Evolutionary conservation across 495 filamentous ascomycete species (phyloP).

Genomic region (Cryomyces minteri): DNA sequence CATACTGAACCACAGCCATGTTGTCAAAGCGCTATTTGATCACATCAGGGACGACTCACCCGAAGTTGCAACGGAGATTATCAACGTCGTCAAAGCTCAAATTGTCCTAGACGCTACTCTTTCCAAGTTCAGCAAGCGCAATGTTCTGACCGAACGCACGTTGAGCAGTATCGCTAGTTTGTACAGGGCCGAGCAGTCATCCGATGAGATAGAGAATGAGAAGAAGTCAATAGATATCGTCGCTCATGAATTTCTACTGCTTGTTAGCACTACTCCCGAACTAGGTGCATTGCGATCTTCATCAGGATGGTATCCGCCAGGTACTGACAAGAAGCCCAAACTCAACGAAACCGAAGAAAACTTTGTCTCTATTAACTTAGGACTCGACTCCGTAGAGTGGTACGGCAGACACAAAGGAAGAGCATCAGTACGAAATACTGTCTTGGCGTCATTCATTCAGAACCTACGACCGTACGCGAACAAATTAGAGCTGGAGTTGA

Average conservation of each 20-base stretch:
- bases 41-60: constrained; percentile 55
- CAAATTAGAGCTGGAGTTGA: constrained; percentile 59
- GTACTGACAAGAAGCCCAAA: constrained; percentile 23
- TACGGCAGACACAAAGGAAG: constrained; percentile 43
- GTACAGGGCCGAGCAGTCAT: constrained; percentile 29
- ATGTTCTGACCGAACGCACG: constrained; percentile 49
- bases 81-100: constrained; percentile 42
- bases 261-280: constrained; percentile 50
- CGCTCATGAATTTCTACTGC: constrained; percentile 52
- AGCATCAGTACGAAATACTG: constrained; percentile 56
- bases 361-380: constrained; percentile 38
- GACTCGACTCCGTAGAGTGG: constrained; percentile 47
- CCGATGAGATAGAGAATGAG: constrained; percentile 18
- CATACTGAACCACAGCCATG: constrained; percentile 52
- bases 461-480: constrained; percentile 71
- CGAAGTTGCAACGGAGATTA: constrained; percentile 45
- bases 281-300: constrained; percentile 51
- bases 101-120: constrained; percentile 52
- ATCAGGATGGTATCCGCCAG: constrained; percentile 56
- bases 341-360: constrained; percentile 6
- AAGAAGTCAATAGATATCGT: constrained; percentile 31
- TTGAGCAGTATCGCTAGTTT: constrained; percentile 53
- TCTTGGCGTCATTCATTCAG: constrained; percentile 55
- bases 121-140: constrained; percentile 49
- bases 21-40: constrained; percentile 48